Percentiles rank a stretch among this genome's conserved stretches.
Evolutionary conservation across 768 basidiomycete species (phyloP).

Genomic region (Russula griseocarnosa): DNA sequence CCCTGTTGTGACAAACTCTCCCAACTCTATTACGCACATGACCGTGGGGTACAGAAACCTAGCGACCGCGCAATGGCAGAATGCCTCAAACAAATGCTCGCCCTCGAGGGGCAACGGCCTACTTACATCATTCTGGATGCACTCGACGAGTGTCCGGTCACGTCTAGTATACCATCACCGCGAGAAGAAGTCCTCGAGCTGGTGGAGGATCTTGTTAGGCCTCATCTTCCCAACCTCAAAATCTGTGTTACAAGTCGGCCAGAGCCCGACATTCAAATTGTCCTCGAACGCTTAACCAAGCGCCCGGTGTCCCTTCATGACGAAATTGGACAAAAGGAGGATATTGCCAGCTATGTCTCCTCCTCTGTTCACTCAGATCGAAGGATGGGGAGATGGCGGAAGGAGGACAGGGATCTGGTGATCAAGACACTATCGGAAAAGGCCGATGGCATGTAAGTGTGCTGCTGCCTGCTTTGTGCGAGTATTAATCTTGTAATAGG

Average conservation of each 20-base stretch:
- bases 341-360: no score
- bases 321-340: no score
- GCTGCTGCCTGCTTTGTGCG: neutral
- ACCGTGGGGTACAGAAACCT: neutral
- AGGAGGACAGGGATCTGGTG: no score
- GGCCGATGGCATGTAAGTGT: slow-evolving; percentile 1
- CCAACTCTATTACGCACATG: neutral
- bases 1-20: neutral
- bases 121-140: slow-evolving; percentile 4
- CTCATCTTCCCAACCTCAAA: neutral
- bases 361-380: no score
- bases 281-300: neutral
- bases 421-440: neutral
- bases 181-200: slow-evolving; percentile 9
- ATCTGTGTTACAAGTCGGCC: slow-evolving; percentile 15
- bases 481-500: neutral
- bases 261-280: slow-evolving; percentile 3
- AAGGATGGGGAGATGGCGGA: no score
- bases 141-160: slow-evolving; percentile 1
- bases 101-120: no score
- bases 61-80: neutral
- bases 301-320: no score
- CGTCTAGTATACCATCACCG: neutral
- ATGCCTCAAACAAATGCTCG: neutral
- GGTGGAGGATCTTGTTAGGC: slow-evolving; percentile 2